phyloP scores from a whole-genome alignment of 257 asterid species.

The Craterostigma plantagineum region DNA sequence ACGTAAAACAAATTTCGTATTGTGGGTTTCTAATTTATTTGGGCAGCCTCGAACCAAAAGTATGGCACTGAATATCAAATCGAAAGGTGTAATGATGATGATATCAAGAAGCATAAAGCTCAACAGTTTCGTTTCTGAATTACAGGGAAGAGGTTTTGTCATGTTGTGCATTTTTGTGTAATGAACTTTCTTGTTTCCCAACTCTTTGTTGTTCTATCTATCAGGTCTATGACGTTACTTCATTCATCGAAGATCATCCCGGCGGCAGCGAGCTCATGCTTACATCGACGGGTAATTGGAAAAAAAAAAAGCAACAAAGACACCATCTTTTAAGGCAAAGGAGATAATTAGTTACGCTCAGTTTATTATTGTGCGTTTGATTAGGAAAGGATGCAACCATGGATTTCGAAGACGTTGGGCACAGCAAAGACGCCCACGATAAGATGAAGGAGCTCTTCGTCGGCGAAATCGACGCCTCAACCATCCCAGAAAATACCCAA shows the following conservation, averaged over 20 bases:
- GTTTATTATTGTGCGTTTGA: neutral
- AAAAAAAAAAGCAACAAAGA: neutral
- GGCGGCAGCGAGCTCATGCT: slow-evolving; percentile 2
- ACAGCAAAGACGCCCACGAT: slow-evolving; percentile 30
- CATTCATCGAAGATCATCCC: slow-evolving; percentile 6
- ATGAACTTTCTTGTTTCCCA: too few species aligned
- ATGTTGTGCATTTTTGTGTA: too few species aligned
- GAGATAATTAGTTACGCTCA: neutral
- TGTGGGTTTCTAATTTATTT: too few species aligned
- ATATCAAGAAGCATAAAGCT: too few species aligned
- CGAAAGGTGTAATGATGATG: too few species aligned
- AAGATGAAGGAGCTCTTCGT: slow-evolving; percentile 19
- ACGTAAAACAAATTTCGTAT: too few species aligned
- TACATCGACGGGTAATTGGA: neutral
- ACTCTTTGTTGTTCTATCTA: neutral
- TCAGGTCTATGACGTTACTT: slow-evolving; percentile 3
- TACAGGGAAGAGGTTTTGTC: too few species aligned
- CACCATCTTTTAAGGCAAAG: neutral
- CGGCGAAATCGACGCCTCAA: slow-evolving; percentile 28
- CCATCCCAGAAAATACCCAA: slow-evolving; percentile 11
- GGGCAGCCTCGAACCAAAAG: too few species aligned
- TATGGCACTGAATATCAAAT: too few species aligned
- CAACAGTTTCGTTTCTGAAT: too few species aligned
- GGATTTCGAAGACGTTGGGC: slow-evolving; percentile 42
- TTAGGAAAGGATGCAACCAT: slow-evolving; percentile 42